These are phyloP conservation scores for Sisymbrium irio DNA, from an alignment of 345 rosid species.

Conservation along the genomic window DNA sequence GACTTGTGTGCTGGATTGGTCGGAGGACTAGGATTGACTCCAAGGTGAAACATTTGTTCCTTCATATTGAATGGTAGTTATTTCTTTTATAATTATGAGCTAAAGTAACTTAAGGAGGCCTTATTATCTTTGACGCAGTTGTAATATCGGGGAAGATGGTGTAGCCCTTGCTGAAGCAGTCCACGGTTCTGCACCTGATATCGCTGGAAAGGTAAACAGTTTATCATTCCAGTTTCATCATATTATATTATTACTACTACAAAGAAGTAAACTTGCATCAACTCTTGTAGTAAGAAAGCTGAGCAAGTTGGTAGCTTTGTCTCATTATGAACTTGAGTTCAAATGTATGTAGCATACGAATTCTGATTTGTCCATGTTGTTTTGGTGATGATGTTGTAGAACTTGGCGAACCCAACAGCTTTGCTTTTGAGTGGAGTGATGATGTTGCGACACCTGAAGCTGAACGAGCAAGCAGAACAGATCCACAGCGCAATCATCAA, in stretches of 20 bases:
- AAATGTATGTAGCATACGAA: background rate
- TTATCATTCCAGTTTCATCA: background rate
- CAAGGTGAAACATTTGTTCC: conserved; percentile 51
- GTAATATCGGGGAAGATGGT: conserved; percentile 96
- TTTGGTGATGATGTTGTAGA: conserved; percentile 35
- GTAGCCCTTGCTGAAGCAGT: conserved; percentile 99
- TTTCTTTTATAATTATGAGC: background rate
- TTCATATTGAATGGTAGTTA: background rate
- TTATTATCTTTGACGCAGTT: conserved; percentile 46
- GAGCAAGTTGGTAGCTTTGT: background rate
- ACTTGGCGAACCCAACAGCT: conserved; percentile 98
- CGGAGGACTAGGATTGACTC: conserved; percentile 98
- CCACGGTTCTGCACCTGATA: conserved; percentile 99
- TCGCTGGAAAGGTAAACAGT: conserved; percentile 80
- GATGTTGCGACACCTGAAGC: conserved; percentile 84
- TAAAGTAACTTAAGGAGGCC: conserved; percentile 5
- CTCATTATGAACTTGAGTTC: background rate
- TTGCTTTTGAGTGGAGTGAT: conserved; percentile 73
- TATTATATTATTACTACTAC: background rate
- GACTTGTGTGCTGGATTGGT: conserved; percentile 95
- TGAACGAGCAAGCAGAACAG: conserved; percentile 76
- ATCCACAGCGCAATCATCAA: conserved; percentile 78
- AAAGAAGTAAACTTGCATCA: background rate
- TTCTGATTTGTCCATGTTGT: background rate
- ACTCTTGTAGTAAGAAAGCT: background rate